phyloP scores from a whole-genome alignment of 2,329 filamentous ascomycete genomes.

The Colletotrichum sp. region DNA sequence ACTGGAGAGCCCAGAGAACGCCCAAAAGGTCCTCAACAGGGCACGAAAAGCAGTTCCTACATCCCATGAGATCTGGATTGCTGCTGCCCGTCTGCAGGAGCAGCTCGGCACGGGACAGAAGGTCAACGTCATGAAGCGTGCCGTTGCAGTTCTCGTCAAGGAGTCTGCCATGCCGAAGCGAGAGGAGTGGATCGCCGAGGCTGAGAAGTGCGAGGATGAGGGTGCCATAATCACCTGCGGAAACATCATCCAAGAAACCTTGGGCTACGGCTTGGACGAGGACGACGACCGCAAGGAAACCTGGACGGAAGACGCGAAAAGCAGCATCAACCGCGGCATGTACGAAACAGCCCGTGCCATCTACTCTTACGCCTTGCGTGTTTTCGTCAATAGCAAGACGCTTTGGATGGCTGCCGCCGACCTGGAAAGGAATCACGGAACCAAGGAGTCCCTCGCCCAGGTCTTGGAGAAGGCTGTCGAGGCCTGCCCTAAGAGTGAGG shows the following conservation, averaged over 20 bases:
- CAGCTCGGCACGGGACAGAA: conserved; percentile 79
- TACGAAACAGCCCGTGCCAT: conserved; percentile 94
- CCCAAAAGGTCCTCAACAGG: conserved; percentile 93
- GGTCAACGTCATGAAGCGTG: conserved; percentile 93
- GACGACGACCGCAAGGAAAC: conserved; percentile 95
- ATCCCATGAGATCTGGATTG: conserved; percentile 96
- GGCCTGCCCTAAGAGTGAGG: conserved; percentile 88
- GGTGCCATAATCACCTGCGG: conserved; percentile 85
- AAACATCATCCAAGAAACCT: conserved; percentile 88
- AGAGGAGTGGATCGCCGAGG: conserved; percentile 95
- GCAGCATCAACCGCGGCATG: conserved; percentile 78
- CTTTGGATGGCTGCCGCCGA: conserved; percentile 92
- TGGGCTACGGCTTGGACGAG: conserved; percentile 92
- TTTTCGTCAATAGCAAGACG: conserved; percentile 87
- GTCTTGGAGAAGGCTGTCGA: conserved; percentile 93
- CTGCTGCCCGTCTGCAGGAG: conserved; percentile 88
- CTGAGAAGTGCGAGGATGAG: conserved; percentile 93
- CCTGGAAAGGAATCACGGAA: conserved; percentile 87
- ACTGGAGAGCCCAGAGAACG: conserved; percentile 87
- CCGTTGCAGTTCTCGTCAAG: conserved; percentile 83
- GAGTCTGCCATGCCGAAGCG: conserved; percentile 96
- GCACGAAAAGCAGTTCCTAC: conserved; percentile 93
- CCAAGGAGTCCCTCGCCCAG: conserved; percentile 79
- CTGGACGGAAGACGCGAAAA: conserved; percentile 92
- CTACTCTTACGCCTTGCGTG: conserved; percentile 85